Base-by-base conservation (phyloP, 495 filamentous ascomycete genomes). In the Xylaria palmicola region DNA sequence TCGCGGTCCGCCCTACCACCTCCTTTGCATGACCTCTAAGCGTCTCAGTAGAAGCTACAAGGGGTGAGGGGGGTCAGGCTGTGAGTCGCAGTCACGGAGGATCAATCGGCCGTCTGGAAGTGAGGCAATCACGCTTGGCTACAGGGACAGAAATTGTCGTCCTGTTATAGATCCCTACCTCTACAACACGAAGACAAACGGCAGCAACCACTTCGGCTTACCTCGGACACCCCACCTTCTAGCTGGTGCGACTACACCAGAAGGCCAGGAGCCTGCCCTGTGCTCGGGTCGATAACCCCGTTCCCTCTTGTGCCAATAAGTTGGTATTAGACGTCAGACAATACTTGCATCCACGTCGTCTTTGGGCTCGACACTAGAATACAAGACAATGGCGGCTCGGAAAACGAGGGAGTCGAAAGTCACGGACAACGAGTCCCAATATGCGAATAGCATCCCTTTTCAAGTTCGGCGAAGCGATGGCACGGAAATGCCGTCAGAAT, bases 401-500 rank as follows among this genome's bases (percentile, higher is more conserved):
- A 61, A 55, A 19, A 4, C 50, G 5, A 61, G 40, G 19, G 59
- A 61, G 0, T 6, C 50, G 8, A 61, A 61, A 50, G 27, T 24
- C 12, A 2, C 59, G 3, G 59, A 61, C 5, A 53, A 30, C 5
- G 29, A 58, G 29, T 48, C 39, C 39, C 40, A 54, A 24, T 61
- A 19, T 36, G 27, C 50, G n/a, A 55, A 61, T 40, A 41, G 49
- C 15, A 61, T 24, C n/a, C 17, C 59, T 8, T 12, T 55, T 9
- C 50, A 40, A 15, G 12, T 61, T 24, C 48, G 50, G 50, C 59
- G 59, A 27, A 61, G 49, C 32, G 59, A 61, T 48, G 59, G 59
- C 30, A 54, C 59, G n/a, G 59, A 55, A 17, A 61, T 61, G 59
- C 59, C 59, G 5, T 36, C 59, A 0, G 59, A 61, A 17, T 61